Percentiles rank a stretch among this genome's conserved stretches.
Conservation (phyloP, 805 yeast genomes). For the Wickerhamiella lipophila region DNA sequence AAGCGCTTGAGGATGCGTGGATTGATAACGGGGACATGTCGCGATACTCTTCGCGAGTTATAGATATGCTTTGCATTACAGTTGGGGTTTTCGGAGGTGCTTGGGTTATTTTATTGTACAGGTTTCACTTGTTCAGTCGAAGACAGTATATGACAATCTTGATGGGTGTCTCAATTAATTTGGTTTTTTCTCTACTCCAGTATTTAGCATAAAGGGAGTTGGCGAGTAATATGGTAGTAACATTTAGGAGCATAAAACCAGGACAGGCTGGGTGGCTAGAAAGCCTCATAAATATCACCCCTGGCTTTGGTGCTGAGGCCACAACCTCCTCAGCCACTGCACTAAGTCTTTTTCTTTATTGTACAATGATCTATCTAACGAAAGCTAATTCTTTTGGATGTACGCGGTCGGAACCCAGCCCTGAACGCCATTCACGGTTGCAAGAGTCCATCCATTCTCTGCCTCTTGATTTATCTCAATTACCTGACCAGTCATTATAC, state of each 20-base stretch:
- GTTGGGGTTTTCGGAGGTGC: conserved; percentile 68
- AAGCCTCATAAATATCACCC: too few species aligned
- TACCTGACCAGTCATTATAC: conserved; percentile 62
- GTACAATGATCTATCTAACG: background rate
- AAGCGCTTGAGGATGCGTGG: conserved; percentile 70
- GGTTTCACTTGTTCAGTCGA: background rate
- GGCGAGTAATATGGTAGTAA: background rate
- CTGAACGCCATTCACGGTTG: conserved; percentile 38
- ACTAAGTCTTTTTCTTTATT: too few species aligned
- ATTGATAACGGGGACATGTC: conserved; percentile 60
- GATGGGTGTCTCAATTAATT: conserved; percentile 3
- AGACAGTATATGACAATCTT: conserved; percentile 1
- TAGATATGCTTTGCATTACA: conserved; percentile 33
- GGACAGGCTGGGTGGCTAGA: too few species aligned
- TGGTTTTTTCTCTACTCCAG: conserved; percentile 4
- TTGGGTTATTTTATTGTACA: conserved; percentile 46
- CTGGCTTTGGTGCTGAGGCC: too few species aligned
- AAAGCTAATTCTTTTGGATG: conserved; percentile 33
- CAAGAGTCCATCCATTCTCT: conserved; percentile 91
- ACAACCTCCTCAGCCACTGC: too few species aligned
- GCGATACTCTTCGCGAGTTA: conserved; percentile 11
- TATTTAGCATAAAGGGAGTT: background rate
- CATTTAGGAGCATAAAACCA: background rate
- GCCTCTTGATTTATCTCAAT: conserved; percentile 60
- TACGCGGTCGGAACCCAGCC: conserved; percentile 99